These are phyloP conservation scores for Verticillium dahliae DNA, from an alignment of 2,329 filamentous ascomycete genomes.

Conservation along the genomic window DNA sequence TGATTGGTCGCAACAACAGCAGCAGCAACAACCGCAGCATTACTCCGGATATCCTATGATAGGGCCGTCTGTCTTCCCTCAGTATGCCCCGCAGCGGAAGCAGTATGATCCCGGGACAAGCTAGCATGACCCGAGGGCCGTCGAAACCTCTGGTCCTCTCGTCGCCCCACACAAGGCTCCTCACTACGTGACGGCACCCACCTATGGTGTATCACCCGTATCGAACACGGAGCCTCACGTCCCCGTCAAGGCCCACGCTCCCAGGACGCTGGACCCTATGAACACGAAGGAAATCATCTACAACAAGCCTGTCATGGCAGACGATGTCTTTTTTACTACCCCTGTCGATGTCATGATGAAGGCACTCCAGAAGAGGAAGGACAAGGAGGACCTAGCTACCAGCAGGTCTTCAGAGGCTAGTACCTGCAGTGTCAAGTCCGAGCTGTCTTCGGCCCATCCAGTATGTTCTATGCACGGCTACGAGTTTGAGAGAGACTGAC, in stretches of 20 bases:
- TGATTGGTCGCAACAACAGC: too few species aligned
- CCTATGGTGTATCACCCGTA: not conserved
- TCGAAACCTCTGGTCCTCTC: not conserved
- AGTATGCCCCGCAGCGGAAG: too few species aligned
- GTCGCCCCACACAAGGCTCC: not conserved
- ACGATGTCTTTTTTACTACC: slow-evolving; percentile 63
- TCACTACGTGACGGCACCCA: not conserved
- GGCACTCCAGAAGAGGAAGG: slow-evolving; percentile 67
- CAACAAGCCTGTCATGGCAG: slow-evolving; percentile 19
- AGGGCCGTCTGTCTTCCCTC: too few species aligned
- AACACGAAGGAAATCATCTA: not conserved
- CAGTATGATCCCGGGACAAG: not conserved
- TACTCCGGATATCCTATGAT: too few species aligned
- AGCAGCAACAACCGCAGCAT: too few species aligned
- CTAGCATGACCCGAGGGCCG: not conserved
- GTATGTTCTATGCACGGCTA: not conserved
- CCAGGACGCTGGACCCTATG: not conserved
- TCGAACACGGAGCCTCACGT: not conserved
- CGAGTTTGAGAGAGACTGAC: not conserved
- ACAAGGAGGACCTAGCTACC: slow-evolving; percentile 23
- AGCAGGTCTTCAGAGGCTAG: slow-evolving; percentile 6
- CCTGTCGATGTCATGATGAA: slow-evolving; percentile 85
- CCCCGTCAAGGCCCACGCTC: not conserved
- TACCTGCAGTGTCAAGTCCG: slow-evolving; percentile 3
- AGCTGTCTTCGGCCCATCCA: not conserved